A percentile compares a stretch with the other conserved stretches of the same genome.
Conservation (phyloP, 2,329 filamentous ascomycete genomes). For the Paramyrothecium roridum region DNA sequence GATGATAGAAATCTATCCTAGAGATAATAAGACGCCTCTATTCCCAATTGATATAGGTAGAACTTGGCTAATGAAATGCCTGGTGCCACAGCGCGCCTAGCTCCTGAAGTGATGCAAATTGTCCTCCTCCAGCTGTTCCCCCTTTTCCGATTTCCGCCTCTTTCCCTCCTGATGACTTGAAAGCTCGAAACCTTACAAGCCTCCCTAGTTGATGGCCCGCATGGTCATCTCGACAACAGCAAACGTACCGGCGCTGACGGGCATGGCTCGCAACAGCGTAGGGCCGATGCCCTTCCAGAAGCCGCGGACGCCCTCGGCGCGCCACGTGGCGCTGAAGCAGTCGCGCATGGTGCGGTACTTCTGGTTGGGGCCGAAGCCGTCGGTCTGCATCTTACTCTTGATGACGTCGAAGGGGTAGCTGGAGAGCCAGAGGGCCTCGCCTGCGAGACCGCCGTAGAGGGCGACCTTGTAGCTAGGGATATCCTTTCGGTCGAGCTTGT, state of each 20-base stretch:
- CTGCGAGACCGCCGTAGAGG: constrained; percentile 86
- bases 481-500: constrained; percentile 70
- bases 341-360: constrained; percentile 81
- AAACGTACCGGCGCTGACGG: constrained; percentile 96
- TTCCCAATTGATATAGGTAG: not conserved
- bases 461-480: constrained; percentile 85
- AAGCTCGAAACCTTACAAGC: not conserved
- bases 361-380: constrained; percentile 74
- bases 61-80: not conserved
- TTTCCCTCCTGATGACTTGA: constrained; percentile 9
- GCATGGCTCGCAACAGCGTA: constrained; percentile 91
- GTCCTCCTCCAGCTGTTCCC: not conserved
- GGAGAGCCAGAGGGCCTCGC: constrained; percentile 87
- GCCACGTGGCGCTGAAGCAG: constrained; percentile 82
- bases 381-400: constrained; percentile 99
- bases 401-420: constrained; percentile 96
- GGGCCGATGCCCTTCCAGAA: constrained; percentile 96
- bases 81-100: constrained; percentile 4
- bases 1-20: constrained; percentile 1
- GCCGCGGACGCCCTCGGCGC: constrained; percentile 70
- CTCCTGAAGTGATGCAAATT: not conserved
- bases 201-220: constrained; percentile 51
- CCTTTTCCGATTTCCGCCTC: constrained; percentile 1
- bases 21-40: constrained; percentile 4
- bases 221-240: constrained; percentile 72